A percentile compares a stretch with the other conserved stretches of the same genome.
Evolutionary conservation across 1,139 yeast genomes (phyloP).

Genomic region (Suhomyces choctaworum): DNA sequence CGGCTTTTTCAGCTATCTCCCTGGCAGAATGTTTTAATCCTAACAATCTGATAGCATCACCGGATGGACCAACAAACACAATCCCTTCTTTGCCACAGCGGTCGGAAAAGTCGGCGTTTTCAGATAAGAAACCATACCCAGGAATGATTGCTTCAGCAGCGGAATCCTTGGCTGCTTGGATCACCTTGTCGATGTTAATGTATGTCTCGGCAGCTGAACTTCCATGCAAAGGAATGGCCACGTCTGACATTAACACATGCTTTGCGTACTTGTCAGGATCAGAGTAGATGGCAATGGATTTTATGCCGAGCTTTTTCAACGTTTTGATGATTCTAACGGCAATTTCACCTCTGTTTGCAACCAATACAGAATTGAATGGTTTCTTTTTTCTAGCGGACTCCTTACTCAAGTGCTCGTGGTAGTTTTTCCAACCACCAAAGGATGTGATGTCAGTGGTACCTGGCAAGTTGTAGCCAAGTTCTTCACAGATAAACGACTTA

Average conservation of each 20-base stretch:
- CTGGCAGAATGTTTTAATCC: conserved; percentile 97
- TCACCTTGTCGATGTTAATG: conserved; percentile 77
- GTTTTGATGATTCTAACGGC: conserved; percentile 93
- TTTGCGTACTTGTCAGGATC: conserved; percentile 87
- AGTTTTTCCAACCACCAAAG: conserved; percentile 86
- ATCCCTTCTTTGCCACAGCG: conserved; percentile 80
- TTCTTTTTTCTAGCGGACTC: conserved; percentile 35
- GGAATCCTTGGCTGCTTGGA: conserved; percentile 78
- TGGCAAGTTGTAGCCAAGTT: conserved; percentile 67
- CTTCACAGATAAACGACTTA: conserved; percentile 93
- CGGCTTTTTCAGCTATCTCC: conserved; percentile 83
- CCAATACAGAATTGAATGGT: conserved; percentile 82
- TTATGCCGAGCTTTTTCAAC: conserved; percentile 73
- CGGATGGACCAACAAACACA: conserved; percentile 92
- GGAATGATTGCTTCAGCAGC: conserved; percentile 93
- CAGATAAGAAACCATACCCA: conserved; percentile 95
- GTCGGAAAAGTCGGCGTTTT: conserved; percentile 94
- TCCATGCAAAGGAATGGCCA: conserved; percentile 77
- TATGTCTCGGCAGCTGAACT: conserved; percentile 87
- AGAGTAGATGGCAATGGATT: conserved; percentile 84
- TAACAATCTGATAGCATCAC: conserved; percentile 83
- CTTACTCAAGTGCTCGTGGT: conserved; percentile 44
- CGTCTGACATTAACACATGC: conserved; percentile 82
- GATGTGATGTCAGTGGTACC: conserved; percentile 79
- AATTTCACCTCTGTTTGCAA: conserved; percentile 97